phyloP scores from a whole-genome alignment of 208 protist species.

The Herpetomonas muscarum region DNA sequence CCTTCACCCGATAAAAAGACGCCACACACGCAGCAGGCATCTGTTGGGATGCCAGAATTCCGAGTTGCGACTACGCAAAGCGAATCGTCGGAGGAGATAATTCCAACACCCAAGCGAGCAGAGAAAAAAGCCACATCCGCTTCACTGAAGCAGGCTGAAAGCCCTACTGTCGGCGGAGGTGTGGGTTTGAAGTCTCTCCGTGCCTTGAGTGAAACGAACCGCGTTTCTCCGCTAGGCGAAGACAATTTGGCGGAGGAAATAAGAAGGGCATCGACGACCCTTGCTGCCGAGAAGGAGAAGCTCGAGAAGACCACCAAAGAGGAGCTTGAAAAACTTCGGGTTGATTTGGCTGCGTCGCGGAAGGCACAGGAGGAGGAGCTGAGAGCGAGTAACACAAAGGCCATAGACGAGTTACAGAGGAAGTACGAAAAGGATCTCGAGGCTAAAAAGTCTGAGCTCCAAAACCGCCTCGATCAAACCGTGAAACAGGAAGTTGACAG shows the following conservation, averaged over 20 bases:
- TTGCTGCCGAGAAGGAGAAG: conserved; percentile 5
- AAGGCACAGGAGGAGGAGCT: conserved; percentile 12
- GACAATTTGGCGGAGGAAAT: conserved; percentile 9
- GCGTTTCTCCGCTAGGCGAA: too few species aligned
- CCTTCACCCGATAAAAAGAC: background rate
- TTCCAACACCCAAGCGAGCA: conserved; percentile 2
- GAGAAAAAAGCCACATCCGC: conserved; percentile 12
- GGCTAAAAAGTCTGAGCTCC: conserved; percentile 9
- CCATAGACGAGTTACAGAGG: conserved; percentile 6
- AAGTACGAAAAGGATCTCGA: conserved; percentile 8
- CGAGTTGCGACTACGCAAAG: background rate
- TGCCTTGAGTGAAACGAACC: background rate
- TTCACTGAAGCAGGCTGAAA: background rate
- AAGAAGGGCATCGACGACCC: background rate
- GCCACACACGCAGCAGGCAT: background rate
- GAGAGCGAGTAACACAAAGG: background rate
- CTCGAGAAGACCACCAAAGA: conserved; percentile 5
- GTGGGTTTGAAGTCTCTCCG: background rate
- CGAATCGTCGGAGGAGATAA: background rate
- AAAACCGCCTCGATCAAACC: background rate
- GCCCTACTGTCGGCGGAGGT: background rate
- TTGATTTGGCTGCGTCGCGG: conserved; percentile 15
- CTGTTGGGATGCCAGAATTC: background rate
- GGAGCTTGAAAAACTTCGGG: conserved; percentile 8
- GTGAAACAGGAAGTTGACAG: background rate